Conservation (phyloP, 2,329 filamentous ascomycete species). For the Paraconiothyrium brasiliense region DNA sequence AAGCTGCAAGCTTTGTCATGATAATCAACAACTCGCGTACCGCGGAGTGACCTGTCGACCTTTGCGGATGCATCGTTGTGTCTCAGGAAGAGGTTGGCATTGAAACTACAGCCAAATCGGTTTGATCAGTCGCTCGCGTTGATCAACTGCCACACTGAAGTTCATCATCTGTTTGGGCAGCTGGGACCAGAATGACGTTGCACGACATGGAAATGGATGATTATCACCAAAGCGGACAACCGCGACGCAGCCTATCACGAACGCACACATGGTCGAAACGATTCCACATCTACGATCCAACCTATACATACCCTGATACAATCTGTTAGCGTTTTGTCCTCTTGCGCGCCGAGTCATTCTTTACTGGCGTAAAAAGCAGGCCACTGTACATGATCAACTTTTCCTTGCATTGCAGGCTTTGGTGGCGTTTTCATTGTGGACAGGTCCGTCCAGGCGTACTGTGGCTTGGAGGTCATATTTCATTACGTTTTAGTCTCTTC, state of each 20-base stretch:
- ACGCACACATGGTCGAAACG: slow-evolving; percentile 13
- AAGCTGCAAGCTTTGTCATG: background rate
- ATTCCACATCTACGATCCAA: slow-evolving; percentile 2
- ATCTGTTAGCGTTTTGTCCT: slow-evolving; percentile 13
- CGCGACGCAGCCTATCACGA: slow-evolving; percentile 13
- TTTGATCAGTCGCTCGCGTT: background rate
- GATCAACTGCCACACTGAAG: background rate
- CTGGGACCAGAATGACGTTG: slow-evolving; percentile 7
- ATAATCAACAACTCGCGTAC: background rate
- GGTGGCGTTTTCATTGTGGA: slow-evolving; percentile 3
- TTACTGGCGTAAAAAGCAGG: slow-evolving; percentile 11
- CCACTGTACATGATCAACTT: slow-evolving; percentile 16
- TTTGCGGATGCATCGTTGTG: background rate
- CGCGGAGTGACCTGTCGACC: background rate
- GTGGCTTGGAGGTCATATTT: background rate
- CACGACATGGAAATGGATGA: slow-evolving; percentile 2
- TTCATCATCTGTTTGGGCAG: slow-evolving; percentile 6
- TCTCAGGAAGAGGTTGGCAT: background rate
- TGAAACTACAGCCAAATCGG: background rate
- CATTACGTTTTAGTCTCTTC: slow-evolving; percentile 2
- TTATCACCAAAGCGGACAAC: slow-evolving; percentile 2
- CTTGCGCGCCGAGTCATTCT: slow-evolving; percentile 7
- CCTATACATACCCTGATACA: slow-evolving; percentile 8
- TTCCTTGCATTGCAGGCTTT: slow-evolving; percentile 13
- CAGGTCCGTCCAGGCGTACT: background rate